These are phyloP conservation scores for Paramecium octaurelia DNA, from an alignment of 73 alveolate genomes.

Conservation along the genomic window DNA sequence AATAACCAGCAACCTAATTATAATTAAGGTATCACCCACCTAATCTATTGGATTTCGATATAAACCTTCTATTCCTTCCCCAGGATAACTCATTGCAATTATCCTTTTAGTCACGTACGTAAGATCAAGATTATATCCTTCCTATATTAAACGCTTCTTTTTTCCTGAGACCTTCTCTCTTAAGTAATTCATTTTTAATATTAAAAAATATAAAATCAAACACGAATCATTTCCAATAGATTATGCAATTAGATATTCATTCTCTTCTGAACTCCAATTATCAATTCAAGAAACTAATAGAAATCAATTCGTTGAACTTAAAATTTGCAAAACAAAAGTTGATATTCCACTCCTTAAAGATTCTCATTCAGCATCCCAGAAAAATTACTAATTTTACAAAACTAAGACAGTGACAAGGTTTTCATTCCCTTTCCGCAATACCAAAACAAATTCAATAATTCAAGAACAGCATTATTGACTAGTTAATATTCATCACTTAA, in stretches of 20 bases:
- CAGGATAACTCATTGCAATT: conserved; percentile 95
- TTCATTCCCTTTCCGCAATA: conserved; percentile 6
- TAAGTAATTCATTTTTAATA: conserved; percentile 48
- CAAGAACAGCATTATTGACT: background rate
- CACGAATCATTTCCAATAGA: background rate
- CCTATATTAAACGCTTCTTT: conserved; percentile 80
- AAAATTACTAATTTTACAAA: background rate
- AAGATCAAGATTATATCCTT: conserved; percentile 84
- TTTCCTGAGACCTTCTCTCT: conserved; percentile 83
- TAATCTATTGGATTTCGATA: conserved; percentile 66
- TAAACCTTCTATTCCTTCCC: conserved; percentile 75
- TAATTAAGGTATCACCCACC: background rate
- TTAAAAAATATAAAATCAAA: background rate
- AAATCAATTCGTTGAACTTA: background rate
- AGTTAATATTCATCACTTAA: background rate
- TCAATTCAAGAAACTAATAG: background rate
- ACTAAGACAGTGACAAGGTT: background rate
- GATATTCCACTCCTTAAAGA: background rate
- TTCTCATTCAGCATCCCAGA: background rate
- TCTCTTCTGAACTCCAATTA: background rate
- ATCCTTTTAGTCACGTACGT: conserved; percentile 88
- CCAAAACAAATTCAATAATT: background rate
- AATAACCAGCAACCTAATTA: conserved; percentile 61
- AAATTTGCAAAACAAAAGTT: background rate
- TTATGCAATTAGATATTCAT: background rate